A percentile compares a stretch with the other conserved stretches of the same genome.
Evolutionary conservation across 75 land plant species (phyloP).

Genomic region (Cryptomeria japonica): DNA sequence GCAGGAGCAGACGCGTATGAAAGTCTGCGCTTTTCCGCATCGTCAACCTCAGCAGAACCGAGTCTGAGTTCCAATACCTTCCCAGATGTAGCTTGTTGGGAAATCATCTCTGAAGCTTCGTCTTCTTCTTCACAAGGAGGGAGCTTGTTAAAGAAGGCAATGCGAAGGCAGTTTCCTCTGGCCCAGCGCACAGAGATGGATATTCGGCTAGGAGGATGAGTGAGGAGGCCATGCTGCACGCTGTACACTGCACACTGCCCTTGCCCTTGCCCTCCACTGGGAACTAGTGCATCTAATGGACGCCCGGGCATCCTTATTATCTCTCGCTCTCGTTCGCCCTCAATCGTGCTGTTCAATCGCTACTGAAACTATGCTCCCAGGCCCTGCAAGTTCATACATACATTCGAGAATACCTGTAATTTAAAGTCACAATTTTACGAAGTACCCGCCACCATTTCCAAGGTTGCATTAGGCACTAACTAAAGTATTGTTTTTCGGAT

Average conservation of each 20-base stretch:
- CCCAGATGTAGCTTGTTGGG: background rate
- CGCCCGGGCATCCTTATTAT: background rate
- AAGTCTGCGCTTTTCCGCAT: constrained; percentile 1
- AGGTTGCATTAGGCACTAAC: too few relatives aligned
- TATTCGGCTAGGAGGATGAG: background rate
- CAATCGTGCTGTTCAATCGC: background rate
- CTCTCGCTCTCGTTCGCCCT: background rate
- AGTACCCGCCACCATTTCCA: too few relatives aligned
- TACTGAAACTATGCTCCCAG: too few relatives aligned
- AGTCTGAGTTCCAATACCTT: constrained; percentile 5
- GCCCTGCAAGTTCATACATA: too few relatives aligned
- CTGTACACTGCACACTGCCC: background rate
- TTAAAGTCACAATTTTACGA: too few relatives aligned
- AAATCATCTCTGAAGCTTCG: background rate
- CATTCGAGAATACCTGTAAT: too few relatives aligned
- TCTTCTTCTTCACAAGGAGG: background rate
- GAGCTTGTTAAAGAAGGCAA: background rate
- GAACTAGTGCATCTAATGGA: background rate
- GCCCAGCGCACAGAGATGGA: background rate
- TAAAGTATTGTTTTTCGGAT: too few relatives aligned
- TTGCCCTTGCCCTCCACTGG: background rate
- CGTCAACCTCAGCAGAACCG: background rate
- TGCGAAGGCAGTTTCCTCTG: constrained; percentile 3
- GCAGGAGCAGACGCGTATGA: background rate
- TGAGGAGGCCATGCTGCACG: background rate